phyloP scores from a whole-genome alignment of 2,329 filamentous ascomycete genomes.

The Albophoma yamanashiensis region DNA sequence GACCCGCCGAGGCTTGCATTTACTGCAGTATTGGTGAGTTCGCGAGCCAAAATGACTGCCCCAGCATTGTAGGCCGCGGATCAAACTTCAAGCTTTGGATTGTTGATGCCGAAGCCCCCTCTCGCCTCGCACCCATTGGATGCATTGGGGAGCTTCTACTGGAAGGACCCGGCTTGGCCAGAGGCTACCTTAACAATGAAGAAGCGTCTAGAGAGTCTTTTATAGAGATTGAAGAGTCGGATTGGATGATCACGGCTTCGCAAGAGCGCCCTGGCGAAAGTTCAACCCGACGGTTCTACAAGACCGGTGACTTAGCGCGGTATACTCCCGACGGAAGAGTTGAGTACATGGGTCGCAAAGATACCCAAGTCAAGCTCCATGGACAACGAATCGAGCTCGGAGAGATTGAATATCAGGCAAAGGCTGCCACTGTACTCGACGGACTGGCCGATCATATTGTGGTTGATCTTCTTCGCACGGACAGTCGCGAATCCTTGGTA shows the following conservation, averaged over 20 bases:
- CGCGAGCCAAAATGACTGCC: neutral
- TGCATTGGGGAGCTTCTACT: slow-evolving; percentile 12
- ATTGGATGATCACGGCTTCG: neutral
- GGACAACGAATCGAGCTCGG: slow-evolving; percentile 10
- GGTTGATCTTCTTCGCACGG: slow-evolving; percentile 1
- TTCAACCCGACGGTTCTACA: slow-evolving; percentile 11
- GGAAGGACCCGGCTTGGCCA: slow-evolving; percentile 26
- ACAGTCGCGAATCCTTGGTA: neutral
- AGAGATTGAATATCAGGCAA: slow-evolving; percentile 9
- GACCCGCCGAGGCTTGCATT: slow-evolving; percentile 8
- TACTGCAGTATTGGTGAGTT: slow-evolving; percentile 2
- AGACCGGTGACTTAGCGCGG: slow-evolving; percentile 8
- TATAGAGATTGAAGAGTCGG: slow-evolving; percentile 14
- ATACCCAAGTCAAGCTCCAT: slow-evolving; percentile 1
- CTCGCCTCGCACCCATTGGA: slow-evolving; percentile 9
- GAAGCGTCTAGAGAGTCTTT: slow-evolving; percentile 16
- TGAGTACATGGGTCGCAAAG: slow-evolving; percentile 2
- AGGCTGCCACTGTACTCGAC: neutral
- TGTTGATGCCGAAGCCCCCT: slow-evolving; percentile 7
- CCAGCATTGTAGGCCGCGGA: slow-evolving; percentile 4
- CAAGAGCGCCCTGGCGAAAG: neutral
- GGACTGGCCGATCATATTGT: neutral
- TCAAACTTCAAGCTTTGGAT: slow-evolving; percentile 10
- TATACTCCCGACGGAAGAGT: neutral
- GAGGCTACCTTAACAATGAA: slow-evolving; percentile 34